Evolutionary conservation across 805 yeast species (phyloP).

Genomic region (Ogataea wickerhamii): DNA sequence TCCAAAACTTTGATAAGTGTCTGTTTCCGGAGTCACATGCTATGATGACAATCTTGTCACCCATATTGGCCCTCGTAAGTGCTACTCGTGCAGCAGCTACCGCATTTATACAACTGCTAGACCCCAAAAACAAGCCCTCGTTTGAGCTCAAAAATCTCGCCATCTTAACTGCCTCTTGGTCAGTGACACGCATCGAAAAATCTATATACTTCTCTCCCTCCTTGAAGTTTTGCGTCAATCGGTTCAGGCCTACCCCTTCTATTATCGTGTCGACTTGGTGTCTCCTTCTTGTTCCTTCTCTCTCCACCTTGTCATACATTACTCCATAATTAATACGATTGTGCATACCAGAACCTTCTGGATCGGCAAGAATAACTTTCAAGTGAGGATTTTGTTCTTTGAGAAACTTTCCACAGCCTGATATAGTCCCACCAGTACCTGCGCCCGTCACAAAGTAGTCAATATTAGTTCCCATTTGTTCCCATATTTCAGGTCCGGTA

Average conservation of each 20-base stretch:
- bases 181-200: slow-evolving; percentile 75
- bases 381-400: slow-evolving; percentile 45
- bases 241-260: slow-evolving; percentile 90
- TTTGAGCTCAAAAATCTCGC: slow-evolving; percentile 75
- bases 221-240: slow-evolving; percentile 78
- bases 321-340: slow-evolving; percentile 86
- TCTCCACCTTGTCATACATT: slow-evolving; percentile 86
- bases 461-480: slow-evolving; percentile 59
- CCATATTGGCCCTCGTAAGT: slow-evolving; percentile 40
- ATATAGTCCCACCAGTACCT: slow-evolving; percentile 95
- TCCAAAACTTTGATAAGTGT: slow-evolving; percentile 93
- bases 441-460: slow-evolving; percentile 87
- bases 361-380: slow-evolving; percentile 76
- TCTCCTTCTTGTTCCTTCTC: slow-evolving; percentile 88
- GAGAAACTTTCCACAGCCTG: slow-evolving; percentile 82
- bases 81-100: slow-evolving; percentile 79
- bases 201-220: slow-evolving; percentile 70
- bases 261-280: slow-evolving; percentile 95
- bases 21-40: slow-evolving; percentile 92
- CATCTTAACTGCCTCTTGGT: slow-evolving; percentile 80
- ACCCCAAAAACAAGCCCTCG: slow-evolving; percentile 90
- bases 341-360: slow-evolving; percentile 91
- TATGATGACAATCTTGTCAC: slow-evolving; percentile 71
- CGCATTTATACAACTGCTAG: slow-evolving; percentile 90
- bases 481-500: slow-evolving; percentile 92